Evolutionary conservation across 306 rosid genomes (phyloP), one percentile per base, ranked within the genome.

Genomic region (Nissolia schottii): DNA sequence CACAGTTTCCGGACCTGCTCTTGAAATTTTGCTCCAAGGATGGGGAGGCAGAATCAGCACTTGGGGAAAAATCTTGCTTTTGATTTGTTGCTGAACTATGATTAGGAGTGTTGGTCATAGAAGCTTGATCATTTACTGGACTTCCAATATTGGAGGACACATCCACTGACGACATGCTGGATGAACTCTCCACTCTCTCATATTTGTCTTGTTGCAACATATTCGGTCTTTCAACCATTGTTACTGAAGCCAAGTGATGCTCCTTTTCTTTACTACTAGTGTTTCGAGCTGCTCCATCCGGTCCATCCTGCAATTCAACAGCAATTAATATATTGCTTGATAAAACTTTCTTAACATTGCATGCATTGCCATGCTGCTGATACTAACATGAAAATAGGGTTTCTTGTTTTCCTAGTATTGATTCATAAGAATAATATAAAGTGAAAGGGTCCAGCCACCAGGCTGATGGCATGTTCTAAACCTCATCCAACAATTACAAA

Each of bases 111-210:
- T 50, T 74, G 34, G 65, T 71, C 38, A 53, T 60, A 28, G 87
- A 80, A 75, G 83, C 58, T 71, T 67, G 80, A 81, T 69, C 81
- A 74, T 84, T 76, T 85, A 71, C 83, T n/a, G 92, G 87, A 82
- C 87, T 88, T 51, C 85, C 91, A 18, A 80, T 65, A 71, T 77
- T 89, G 74, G 87, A 87, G 18, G 87, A 84, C 14, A 82, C 67
- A 80, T 93, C 91, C 54, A 79, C 48, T 25, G 95, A 80, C 23
- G 93, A 82, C 6, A 85, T 67, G 70, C 74, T 57, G 6, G 87
- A 88, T 58, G 90, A 81, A 81, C 85, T 79, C 82, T 81, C 82
- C 74, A 66, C 74, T 57, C 54, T 80, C 72, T 74, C 84, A 54
- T 23, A 75, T 45, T 71, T 64, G 55, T 41, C 87, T 58, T 80